These are phyloP conservation scores for Eucalyptus viminalis DNA, from an alignment of 345 rosid genomes.

Conservation along the genomic window DNA sequence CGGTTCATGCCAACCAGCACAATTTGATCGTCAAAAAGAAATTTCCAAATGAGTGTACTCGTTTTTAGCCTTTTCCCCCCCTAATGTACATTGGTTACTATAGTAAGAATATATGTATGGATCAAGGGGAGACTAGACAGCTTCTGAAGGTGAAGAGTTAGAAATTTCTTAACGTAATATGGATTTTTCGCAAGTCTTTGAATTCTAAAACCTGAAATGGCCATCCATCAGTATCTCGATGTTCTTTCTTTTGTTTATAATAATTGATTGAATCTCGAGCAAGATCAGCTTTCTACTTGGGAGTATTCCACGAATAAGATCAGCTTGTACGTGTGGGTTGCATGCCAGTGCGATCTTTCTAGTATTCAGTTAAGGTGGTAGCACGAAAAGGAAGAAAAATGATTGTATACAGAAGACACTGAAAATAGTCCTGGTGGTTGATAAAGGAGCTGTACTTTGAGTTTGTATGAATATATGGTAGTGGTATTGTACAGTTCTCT, in stretches of 20 bases:
- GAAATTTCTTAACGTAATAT: neutral
- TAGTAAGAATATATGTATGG: neutral
- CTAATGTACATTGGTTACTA: neutral
- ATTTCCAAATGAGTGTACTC: neutral
- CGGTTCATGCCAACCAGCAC: neutral
- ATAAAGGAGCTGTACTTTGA: neutral
- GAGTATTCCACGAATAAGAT: neutral
- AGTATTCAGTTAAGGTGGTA: neutral
- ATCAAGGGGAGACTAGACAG: neutral
- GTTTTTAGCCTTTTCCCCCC: neutral
- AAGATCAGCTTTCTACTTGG: neutral
- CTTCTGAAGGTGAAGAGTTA: neutral
- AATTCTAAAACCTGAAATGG: neutral
- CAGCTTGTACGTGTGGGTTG: neutral
- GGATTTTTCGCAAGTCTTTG: neutral
- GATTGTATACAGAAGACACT: neutral
- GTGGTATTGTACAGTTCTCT: too few species aligned
- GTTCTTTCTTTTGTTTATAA: neutral
- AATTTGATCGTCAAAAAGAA: neutral
- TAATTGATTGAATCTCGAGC: neutral
- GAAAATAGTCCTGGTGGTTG: neutral
- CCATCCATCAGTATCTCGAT: neutral
- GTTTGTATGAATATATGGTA: neutral
- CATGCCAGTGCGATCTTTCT: neutral
- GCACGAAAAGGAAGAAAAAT: neutral